Evolutionary conservation across 2,329 filamentous ascomycete genomes (phyloP).

Genomic region (Cercospora canescens): DNA sequence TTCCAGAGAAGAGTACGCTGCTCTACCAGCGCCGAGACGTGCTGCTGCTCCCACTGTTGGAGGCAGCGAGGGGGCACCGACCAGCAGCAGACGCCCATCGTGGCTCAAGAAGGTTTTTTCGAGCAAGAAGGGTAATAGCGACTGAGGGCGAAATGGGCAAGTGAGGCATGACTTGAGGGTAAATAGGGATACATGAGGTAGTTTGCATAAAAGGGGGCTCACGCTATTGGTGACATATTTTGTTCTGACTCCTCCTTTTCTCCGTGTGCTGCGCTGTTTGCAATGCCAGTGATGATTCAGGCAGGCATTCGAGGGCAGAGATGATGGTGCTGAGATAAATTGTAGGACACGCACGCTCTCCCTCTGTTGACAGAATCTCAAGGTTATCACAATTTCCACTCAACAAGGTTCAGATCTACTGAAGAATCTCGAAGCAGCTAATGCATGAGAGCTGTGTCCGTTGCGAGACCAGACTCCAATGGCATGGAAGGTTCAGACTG

Average conservation of each 20-base stretch:
- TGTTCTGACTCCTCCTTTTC: not conserved
- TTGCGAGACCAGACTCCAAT: too few species aligned
- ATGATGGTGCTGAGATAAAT: not conserved
- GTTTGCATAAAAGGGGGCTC: not conserved
- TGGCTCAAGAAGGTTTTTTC: conserved; percentile 3
- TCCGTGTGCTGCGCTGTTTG: not conserved
- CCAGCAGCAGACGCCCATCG: not conserved
- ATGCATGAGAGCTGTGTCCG: too few species aligned
- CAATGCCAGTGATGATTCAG: not conserved
- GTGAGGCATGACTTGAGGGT: too few species aligned
- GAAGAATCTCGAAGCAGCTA: too few species aligned
- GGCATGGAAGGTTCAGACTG: too few species aligned
- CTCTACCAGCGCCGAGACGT: not conserved
- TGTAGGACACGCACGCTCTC: too few species aligned
- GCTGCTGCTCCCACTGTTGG: not conserved
- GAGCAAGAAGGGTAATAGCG: not conserved
- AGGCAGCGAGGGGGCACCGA: not conserved
- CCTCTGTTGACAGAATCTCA: too few species aligned
- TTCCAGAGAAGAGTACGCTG: not conserved
- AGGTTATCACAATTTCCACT: too few species aligned
- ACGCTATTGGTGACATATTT: not conserved
- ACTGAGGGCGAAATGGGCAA: not conserved
- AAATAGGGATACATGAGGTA: too few species aligned
- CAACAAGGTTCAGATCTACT: too few species aligned
- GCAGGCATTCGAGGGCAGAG: not conserved